A percentile compares a stretch with the other conserved stretches of the same genome.
These are phyloP conservation scores for Clarireedia homoeocarpa DNA, from an alignment of 2,329 filamentous ascomycete genomes.

Conservation along the genomic window DNA sequence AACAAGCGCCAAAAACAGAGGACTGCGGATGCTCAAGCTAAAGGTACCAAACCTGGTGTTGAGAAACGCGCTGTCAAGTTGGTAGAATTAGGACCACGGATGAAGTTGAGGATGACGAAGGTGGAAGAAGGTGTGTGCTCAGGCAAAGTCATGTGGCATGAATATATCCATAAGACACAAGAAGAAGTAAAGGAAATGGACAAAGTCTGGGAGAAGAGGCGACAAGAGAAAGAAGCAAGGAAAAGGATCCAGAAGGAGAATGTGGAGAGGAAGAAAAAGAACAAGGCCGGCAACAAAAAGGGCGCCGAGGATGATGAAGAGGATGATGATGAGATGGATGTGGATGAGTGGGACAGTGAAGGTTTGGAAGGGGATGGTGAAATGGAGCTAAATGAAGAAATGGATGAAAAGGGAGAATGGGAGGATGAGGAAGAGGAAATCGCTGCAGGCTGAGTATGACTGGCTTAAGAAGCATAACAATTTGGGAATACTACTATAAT, in stretches of 20 bases:
- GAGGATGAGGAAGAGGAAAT: conserved; percentile 29
- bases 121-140: conserved; percentile 89
- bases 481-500: neutral
- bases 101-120: conserved; percentile 85
- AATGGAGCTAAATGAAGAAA: conserved; percentile 28
- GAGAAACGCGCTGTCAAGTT: conserved; percentile 87
- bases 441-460: conserved; percentile 21
- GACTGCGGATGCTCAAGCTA: conserved; percentile 35
- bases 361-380: conserved; percentile 29
- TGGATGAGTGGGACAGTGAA: conserved; percentile 35
- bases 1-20: conserved; percentile 36
- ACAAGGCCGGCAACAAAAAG: conserved; percentile 37
- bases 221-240: conserved; percentile 73
- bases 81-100: conserved; percentile 82
- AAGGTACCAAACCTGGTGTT: conserved; percentile 29
- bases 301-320: conserved; percentile 45
- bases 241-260: conserved; percentile 82
- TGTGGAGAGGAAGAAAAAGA: conserved; percentile 74
- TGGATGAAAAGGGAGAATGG: conserved; percentile 28
- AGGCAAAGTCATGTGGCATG: conserved; percentile 95
- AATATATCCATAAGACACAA: conserved; percentile 79
- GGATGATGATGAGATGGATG: conserved; percentile 40
- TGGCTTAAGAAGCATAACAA: neutral
- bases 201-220: conserved; percentile 69
- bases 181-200: conserved; percentile 74